Percentiles rank a stretch among this genome's conserved stretches.
These are phyloP conservation scores for Apostasia ramifera DNA, from an alignment of 106 monocot genomes.

Conservation along the genomic window DNA sequence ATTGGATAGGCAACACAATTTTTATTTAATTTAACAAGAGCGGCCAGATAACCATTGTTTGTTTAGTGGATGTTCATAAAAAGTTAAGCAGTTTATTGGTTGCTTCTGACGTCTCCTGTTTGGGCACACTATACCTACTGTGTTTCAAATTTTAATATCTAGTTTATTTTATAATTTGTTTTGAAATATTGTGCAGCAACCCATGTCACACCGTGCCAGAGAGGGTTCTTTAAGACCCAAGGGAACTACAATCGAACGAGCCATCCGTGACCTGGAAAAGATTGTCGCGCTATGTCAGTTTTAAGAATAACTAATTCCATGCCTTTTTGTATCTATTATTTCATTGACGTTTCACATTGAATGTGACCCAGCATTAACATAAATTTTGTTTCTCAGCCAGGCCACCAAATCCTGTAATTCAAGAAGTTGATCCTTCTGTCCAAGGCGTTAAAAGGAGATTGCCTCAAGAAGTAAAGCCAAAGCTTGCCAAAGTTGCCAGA, in stretches of 20 bases:
- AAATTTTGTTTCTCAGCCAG: slow-evolving; percentile 43
- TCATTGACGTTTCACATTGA: no score
- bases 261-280: slow-evolving; percentile 87
- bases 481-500: slow-evolving; percentile 98
- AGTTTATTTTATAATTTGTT: not conserved
- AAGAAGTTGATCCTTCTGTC: slow-evolving; percentile 48
- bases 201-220: slow-evolving; percentile 26
- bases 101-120: not conserved
- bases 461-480: slow-evolving; percentile 85
- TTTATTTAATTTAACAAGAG: no score
- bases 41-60: no score
- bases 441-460: slow-evolving; percentile 77
- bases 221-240: slow-evolving; percentile 64
- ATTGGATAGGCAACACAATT: no score
- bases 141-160: no score
- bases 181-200: slow-evolving; percentile 21
- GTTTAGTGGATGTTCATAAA: no score
- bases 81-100: not conserved
- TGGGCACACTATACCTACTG: not conserved
- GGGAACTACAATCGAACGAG: slow-evolving; percentile 75
- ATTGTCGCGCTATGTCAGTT: slow-evolving; percentile 75
- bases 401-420: slow-evolving; percentile 52
- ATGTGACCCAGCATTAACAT: slow-evolving; percentile 5
- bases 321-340: not conserved
- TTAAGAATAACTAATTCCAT: not conserved